Percentiles rank a stretch among this genome's conserved stretches.
Evolutionary conservation across 2,329 filamentous ascomycete genomes (phyloP).

Genomic region (Claviceps capensis): DNA sequence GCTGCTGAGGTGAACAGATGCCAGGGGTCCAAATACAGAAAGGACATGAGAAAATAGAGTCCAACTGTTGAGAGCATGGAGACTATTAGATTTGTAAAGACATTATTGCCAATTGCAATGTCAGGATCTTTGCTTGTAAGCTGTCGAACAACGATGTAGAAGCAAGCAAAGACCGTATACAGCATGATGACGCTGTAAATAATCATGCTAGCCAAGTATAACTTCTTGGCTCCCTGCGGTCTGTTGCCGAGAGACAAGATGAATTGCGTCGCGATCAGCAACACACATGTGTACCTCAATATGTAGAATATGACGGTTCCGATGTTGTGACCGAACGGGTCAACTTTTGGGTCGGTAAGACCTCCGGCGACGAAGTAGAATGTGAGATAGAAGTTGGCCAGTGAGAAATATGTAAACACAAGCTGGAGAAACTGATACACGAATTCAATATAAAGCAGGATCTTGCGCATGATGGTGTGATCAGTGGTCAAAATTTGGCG

Average conservation of each 20-base stretch:
- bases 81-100: conserved; percentile 91
- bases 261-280: conserved; percentile 89
- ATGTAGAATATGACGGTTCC: conserved; percentile 77
- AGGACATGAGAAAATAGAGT: conserved; percentile 90
- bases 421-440: conserved; percentile 88
- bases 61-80: conserved; percentile 81
- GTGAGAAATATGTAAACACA: conserved; percentile 92
- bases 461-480: conserved; percentile 77
- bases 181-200: conserved; percentile 90
- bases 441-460: conserved; percentile 88
- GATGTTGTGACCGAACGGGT: conserved; percentile 84
- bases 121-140: conserved; percentile 37
- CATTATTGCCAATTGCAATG: conserved; percentile 61
- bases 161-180: conserved; percentile 79
- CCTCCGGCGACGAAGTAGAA: conserved; percentile 97
- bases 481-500: conserved; percentile 87
- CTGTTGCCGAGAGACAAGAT: conserved; percentile 93
- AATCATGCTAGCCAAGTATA: conserved; percentile 80
- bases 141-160: conserved; percentile 83
- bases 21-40: conserved; percentile 96
- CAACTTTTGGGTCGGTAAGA: conserved; percentile 60
- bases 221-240: conserved; percentile 82
- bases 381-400: conserved; percentile 97
- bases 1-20: conserved; percentile 90
- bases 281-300: conserved; percentile 69